Conservation (phyloP, 768 basidiomycete genomes). For the Coprinopsis cinerea region DNA sequence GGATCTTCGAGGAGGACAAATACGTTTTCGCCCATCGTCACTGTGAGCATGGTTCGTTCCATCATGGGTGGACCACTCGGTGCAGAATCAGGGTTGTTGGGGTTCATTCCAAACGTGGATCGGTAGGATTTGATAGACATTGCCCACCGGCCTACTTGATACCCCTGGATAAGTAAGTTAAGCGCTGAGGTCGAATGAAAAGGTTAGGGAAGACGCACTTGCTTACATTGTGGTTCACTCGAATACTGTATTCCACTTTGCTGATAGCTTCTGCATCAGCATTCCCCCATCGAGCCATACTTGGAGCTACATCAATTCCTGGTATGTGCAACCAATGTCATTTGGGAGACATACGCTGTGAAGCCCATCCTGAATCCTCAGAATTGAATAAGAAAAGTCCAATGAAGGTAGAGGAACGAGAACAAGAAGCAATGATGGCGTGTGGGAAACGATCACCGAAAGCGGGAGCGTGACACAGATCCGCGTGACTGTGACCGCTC, state of each 20-base stretch:
- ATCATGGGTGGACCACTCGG: background rate
- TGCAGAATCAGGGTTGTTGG: constrained; percentile 7
- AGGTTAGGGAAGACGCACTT: background rate
- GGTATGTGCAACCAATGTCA: background rate
- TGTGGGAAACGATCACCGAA: background rate
- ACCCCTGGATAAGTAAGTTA: background rate
- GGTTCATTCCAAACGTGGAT: constrained; percentile 8
- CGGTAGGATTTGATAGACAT: constrained; percentile 8
- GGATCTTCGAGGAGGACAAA: constrained; percentile 79
- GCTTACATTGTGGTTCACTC: constrained; percentile 8
- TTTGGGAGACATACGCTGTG: background rate
- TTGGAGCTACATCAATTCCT: background rate
- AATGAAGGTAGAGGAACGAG: background rate
- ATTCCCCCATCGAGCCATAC: constrained; percentile 6
- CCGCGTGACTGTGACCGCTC: background rate
- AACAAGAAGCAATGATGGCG: background rate
- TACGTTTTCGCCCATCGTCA: constrained; percentile 77
- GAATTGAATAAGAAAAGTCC: background rate
- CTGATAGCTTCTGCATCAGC: background rate
- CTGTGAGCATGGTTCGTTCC: constrained; percentile 68
- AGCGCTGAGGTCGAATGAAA: background rate
- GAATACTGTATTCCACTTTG: constrained; percentile 4
- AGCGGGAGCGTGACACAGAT: background rate
- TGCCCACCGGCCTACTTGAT: background rate
- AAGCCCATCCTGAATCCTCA: background rate